A percentile compares a stretch with the other conserved stretches of the same genome.
These are phyloP conservation scores for Panaeolus cyanescens DNA, from an alignment of 768 basidiomycete species.

Conservation along the genomic window DNA sequence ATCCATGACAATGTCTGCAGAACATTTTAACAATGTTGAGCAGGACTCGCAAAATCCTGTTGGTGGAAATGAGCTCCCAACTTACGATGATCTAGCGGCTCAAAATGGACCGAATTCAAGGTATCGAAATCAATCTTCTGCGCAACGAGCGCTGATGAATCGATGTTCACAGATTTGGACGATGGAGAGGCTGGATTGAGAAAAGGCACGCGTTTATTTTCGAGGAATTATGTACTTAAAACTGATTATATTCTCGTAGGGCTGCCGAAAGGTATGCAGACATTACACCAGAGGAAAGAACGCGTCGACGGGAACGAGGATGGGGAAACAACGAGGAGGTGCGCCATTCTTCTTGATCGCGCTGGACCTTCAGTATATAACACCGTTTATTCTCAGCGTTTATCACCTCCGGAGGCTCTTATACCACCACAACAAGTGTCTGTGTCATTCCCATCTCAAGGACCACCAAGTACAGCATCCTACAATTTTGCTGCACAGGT, in stretches of 20 bases:
- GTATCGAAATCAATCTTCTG: slow-evolving; percentile 30
- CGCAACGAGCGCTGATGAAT: slow-evolving; percentile 7
- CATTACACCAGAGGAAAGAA: slow-evolving; percentile 57
- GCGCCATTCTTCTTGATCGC: slow-evolving; percentile 7
- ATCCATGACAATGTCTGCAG: slow-evolving; percentile 27
- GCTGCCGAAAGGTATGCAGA: slow-evolving; percentile 84
- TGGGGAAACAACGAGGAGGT: slow-evolving; percentile 60
- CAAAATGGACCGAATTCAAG: slow-evolving; percentile 84
- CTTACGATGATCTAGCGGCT: slow-evolving; percentile 77
- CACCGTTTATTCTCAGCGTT: neutral
- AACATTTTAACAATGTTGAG: slow-evolving; percentile 35
- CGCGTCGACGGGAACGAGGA: slow-evolving; percentile 61
- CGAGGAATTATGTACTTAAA: slow-evolving; percentile 5
- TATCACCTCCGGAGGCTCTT: neutral
- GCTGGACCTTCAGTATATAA: too few species aligned
- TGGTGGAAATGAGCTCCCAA: slow-evolving; percentile 63
- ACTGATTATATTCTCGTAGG: slow-evolving; percentile 36
- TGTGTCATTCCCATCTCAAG: neutral
- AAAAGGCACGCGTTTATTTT: slow-evolving; percentile 58
- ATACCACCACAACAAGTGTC: neutral
- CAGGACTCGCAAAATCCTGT: slow-evolving; percentile 38
- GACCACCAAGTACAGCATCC: neutral
- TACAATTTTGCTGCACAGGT: neutral
- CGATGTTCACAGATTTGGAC: slow-evolving; percentile 61
- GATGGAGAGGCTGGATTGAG: slow-evolving; percentile 89